Evolutionary conservation across 768 basidiomycete species (phyloP), one percentile per base, ranked within the genome.

Genomic region (Postia placenta): DNA sequence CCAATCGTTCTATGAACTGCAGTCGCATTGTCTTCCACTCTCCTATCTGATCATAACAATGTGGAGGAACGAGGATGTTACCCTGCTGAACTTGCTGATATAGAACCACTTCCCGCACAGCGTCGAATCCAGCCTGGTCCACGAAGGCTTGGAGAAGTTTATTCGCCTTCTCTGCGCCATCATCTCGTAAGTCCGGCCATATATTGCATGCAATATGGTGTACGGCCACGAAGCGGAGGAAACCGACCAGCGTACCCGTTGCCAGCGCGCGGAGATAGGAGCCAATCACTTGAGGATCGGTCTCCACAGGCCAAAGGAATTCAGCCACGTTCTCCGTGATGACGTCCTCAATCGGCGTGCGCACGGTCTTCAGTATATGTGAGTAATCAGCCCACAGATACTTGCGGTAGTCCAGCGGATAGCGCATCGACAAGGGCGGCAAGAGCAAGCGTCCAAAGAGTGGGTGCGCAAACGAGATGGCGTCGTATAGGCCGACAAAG

Each of bases 401-500:
- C 53, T 80, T 83, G 44, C 94, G 82, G 60, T 91, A 96, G 69
- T 98, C 94, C 20, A 71, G 48, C 0, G 90, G 73, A 59, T 92
- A 93, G 11, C 68, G 67, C 81, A 87, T 85, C 2, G 89, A 75
- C 9, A 84, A 72, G 0, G 92, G 86, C 0, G 87, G 80, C 5
- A 94, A 72, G 12, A 96, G 74, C 11, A 95, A 74, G 2, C 76
- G 72, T 11, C 78, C 81, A 59, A 98, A 98, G 1, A 80, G 64
- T 0, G 76, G 73, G 59, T 97, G 81, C 2, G 83, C 79, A 64
- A 94, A 94, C 6, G 94, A 97, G 56, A 92, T 82, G 3, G 91
- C 79, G 59, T 91, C 88, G 67, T 94, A 98, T n/a, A 97, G 69
- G 1, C 79, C 83, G 48, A 95, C 74, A 61, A 96, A 85, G 65